Percentiles rank a stretch among this genome's conserved stretches.
These are phyloP conservation scores for Microcyclospora tardicrescens DNA, from an alignment of 2,329 filamentous ascomycete species.

Conservation along the genomic window DNA sequence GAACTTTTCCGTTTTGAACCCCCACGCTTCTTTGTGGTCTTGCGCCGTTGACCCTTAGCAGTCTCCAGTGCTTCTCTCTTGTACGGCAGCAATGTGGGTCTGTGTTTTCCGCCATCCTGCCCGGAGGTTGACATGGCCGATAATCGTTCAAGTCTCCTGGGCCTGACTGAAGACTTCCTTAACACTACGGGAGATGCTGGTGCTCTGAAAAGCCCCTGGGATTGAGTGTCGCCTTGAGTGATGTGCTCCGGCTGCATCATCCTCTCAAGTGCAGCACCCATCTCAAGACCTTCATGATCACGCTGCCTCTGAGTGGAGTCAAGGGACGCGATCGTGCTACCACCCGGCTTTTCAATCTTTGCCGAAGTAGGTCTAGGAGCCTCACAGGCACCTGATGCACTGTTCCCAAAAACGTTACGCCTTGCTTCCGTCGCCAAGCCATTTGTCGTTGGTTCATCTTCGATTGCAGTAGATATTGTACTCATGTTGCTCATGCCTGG, in stretches of 20 bases:
- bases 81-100: neutral
- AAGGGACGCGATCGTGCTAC: neutral
- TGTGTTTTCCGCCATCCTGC: neutral
- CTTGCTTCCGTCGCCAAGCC: no score
- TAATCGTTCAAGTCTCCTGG: neutral
- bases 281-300: conserved; percentile 1
- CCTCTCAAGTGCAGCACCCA: conserved; percentile 12
- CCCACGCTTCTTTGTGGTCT: neutral
- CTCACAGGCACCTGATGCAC: neutral
- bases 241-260: conserved; percentile 19
- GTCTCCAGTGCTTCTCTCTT: neutral
- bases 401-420: no score
- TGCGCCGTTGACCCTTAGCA: no score
- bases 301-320: neutral
- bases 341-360: neutral
- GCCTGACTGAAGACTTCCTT: neutral
- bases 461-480: no score
- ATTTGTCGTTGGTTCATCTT: no score
- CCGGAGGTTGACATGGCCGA: neutral
- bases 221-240: conserved; percentile 22
- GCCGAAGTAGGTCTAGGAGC: no score
- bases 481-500: no score
- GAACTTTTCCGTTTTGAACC: neutral
- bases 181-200: neutral
- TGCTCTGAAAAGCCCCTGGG: conserved; percentile 4